A percentile compares a stretch with the other conserved stretches of the same genome.
Conservation (phyloP, 1,284 basidiomycete species). For the Malassezia slooffiae region DNA sequence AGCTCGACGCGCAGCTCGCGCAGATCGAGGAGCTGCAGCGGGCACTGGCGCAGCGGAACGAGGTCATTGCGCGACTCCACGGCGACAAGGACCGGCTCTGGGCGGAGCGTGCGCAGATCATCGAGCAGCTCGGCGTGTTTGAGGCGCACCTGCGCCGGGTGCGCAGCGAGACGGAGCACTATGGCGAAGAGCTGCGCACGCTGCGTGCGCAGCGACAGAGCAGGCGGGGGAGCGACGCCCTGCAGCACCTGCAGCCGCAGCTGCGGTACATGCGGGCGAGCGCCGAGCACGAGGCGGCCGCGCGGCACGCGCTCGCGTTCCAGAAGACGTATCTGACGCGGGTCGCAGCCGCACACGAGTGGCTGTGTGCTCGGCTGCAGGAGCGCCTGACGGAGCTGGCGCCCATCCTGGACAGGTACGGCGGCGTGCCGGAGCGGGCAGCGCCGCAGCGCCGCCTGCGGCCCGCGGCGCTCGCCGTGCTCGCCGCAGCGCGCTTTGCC, state of each 20-base stretch:
- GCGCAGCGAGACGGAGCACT: constrained; percentile 14
- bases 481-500: not conserved
- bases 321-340: constrained; percentile 12
- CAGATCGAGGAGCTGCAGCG: constrained; percentile 7
- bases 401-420: not conserved
- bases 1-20: constrained; percentile 11
- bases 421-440: too few relatives aligned
- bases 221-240: too few relatives aligned
- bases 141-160: constrained; percentile 15
- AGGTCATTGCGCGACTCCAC: constrained; percentile 6
- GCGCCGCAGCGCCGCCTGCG: constrained; percentile 1
- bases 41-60: constrained; percentile 4
- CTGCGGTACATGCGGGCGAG: not conserved
- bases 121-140: constrained; percentile 13
- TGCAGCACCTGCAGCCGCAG: too few relatives aligned
- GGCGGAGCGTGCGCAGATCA: constrained; percentile 10
- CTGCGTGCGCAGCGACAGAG: constrained; percentile 4
- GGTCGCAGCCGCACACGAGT: constrained; percentile 7
- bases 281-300: too few relatives aligned
- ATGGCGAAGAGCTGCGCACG: constrained; percentile 7
- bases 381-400: not conserved
- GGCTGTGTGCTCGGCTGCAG: constrained; percentile 8
- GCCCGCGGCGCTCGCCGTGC: constrained; percentile 6
- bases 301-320: constrained; percentile 1
- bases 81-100: constrained; percentile 16